Evolutionary conservation across 805 yeast genomes (phyloP), one percentile per base, ranked within the genome.

Genomic region (Teunomyces pallodes): DNA sequence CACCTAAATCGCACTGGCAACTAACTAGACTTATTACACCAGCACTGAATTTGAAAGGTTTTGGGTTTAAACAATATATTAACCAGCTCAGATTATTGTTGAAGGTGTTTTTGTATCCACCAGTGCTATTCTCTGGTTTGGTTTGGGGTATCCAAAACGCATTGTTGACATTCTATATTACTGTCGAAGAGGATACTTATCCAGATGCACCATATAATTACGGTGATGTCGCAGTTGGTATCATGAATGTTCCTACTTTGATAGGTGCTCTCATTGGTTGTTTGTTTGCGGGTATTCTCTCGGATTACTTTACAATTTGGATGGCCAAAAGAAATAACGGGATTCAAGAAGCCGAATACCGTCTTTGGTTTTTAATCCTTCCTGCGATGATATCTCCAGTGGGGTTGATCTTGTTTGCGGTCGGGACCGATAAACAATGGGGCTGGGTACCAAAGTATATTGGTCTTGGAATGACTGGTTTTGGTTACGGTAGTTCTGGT

Each of bases 61-160:
- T 58, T 20, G 92, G 92, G 1, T 60, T 85, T 65, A 80, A 77
- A 58, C 91, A 86, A 60, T 86, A 86, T 60, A 54, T 78, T 54
- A 62, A 70, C 47, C 78, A 84, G 43, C 66, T 86, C 27, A 47
- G 65, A 12, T 58, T 75, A 50, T 78, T 79, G 62, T 63, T 81
- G 51, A 74, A 81, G 54, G 84, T 83, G 60, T 81, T 83, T 54
- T 69, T 72, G 54, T 82, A 81, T 59, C 88, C 88, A 2, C 86
- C 87, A 2, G 84, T 82, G 10, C 67, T 84, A 56, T 67, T 81
- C 20, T 81, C 87, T 1, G 88, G 89, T 43, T 50, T 83, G n/a
- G 80, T 86, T 53, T 87, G 92, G 92, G 92, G 92, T 40, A 72
- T 82, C 49, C 92, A 86, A 62, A 90, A 85, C 60, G 87, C 90